Evolutionary conservation across 768 basidiomycete species (phyloP), one percentile per base, ranked within the genome.

Genomic region (Russula vinacea): DNA sequence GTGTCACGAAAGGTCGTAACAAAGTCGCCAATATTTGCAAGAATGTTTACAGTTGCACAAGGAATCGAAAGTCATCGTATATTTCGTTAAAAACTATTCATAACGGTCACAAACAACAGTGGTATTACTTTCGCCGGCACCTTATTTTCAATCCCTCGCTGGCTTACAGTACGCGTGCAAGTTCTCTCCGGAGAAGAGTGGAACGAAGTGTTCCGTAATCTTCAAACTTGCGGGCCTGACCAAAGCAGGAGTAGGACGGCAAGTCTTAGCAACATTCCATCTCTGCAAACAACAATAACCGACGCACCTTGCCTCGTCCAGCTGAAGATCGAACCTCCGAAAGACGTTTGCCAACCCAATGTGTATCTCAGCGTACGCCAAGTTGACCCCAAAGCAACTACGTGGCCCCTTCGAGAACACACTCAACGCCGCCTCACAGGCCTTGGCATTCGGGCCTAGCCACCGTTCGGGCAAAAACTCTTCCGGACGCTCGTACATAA

Each of bases 311-410:
- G 63, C 17, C 51, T 76, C 68, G 51, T 77, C 72, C 8, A 74
- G 60, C 50, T 70, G 64, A 35, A 80, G 69, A 32, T 77, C 72
- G 29, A 79, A 69, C 57, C 74, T 77, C 44, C 78, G 69, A 71
- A 79, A 78, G 3, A 80, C 37, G 54, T 77, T 76, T 3, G 74
- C 79, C 54, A 80, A 70, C 26, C 75, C 75, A 37, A 80, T 72
- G 60, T 78, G 77, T 9, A 81, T 69, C 69, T 80, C 77, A 52
- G 77, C 76, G 76, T 78, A 80, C 9, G 76, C 80, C 16, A 81
- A 73, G 63, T 80, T 80, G 26, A 79, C 76, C 13, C 79, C 79
- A 6, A 80, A 62, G 61, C 80, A 81, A 53, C 75, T 76, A n/a
- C 80, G 69, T 7, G 79, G 78, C 0, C 80, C 80, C 67, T 77